Conservation (phyloP, 352 stramenopile genomes). For the Pythium scleroteichum region DNA sequence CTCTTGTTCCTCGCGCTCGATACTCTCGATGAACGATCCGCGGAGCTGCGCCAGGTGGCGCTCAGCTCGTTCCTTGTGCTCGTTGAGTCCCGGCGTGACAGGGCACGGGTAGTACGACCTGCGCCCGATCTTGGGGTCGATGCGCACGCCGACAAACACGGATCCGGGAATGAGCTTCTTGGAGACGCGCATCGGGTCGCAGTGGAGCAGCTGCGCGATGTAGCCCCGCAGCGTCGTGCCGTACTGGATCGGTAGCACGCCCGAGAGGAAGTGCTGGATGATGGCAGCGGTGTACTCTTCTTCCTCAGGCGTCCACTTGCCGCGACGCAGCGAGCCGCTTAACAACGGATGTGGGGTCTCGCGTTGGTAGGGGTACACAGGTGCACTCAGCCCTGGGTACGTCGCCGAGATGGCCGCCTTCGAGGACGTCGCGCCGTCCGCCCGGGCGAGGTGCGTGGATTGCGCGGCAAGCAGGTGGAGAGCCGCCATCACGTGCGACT, state of each 20-base stretch:
- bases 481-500: slow-evolving; percentile 9
- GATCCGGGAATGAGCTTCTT: slow-evolving; percentile 67
- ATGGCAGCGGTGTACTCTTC: slow-evolving; percentile 64
- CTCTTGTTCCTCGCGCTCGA: slow-evolving; percentile 51
- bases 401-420: not conserved
- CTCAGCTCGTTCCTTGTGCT: slow-evolving; percentile 44
- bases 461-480: slow-evolving; percentile 23
- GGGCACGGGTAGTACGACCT: slow-evolving; percentile 64
- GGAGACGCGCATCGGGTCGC: slow-evolving; percentile 73
- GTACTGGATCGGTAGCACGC: slow-evolving; percentile 62
- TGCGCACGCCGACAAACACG: slow-evolving; percentile 62
- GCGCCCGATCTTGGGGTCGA: slow-evolving; percentile 68
- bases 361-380: slow-evolving; percentile 21
- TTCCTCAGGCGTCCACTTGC: slow-evolving; percentile 68
- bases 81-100: slow-evolving; percentile 39
- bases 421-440: not conserved
- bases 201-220: slow-evolving; percentile 62
- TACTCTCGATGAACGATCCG: slow-evolving; percentile 50
- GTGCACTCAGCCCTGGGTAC: slow-evolving; percentile 1
- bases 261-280: slow-evolving; percentile 68
- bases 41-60: slow-evolving; percentile 41
- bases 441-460: slow-evolving; percentile 18
- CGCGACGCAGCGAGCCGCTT: slow-evolving; percentile 41
- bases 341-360: slow-evolving; percentile 19
- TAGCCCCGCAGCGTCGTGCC: slow-evolving; percentile 69